phyloP scores from a whole-genome alignment of 2,329 filamentous ascomycete genomes.

The Botryosphaeria dothidea region DNA sequence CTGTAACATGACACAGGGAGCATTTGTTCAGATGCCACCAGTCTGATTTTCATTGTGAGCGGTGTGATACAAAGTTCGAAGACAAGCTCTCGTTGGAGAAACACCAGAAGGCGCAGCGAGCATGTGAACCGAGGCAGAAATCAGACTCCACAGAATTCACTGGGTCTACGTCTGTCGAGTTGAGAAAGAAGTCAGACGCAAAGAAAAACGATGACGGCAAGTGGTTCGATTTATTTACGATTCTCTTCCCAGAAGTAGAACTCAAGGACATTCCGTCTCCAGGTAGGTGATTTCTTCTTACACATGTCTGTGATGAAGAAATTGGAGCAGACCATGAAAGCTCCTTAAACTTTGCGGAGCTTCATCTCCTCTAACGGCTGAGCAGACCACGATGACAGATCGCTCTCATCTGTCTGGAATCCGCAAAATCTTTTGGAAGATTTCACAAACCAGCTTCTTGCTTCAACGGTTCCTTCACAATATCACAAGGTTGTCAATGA shows the following conservation, averaged over 20 bases:
- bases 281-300: not conserved
- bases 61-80: not conserved
- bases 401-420: not conserved
- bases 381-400: not conserved
- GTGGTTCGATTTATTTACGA: not conserved
- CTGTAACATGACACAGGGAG: not conserved
- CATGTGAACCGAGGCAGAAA: not conserved
- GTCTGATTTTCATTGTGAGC: not conserved
- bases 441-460: not conserved
- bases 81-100: not conserved
- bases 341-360: not conserved
- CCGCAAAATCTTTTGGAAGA: not conserved
- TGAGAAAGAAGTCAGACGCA: not conserved
- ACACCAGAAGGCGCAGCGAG: not conserved
- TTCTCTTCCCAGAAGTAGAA: not conserved
- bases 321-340: too few species aligned
- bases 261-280: not conserved
- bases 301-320: too few species aligned
- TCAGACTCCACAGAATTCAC: not conserved
- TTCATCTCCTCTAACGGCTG: not conserved
- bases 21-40: not conserved
- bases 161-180: not conserved
- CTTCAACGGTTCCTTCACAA: not conserved
- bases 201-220: not conserved
- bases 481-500: not conserved